These are phyloP conservation scores for Lentinus brumalis DNA, from an alignment of 768 basidiomycete genomes.

Conservation along the genomic window DNA sequence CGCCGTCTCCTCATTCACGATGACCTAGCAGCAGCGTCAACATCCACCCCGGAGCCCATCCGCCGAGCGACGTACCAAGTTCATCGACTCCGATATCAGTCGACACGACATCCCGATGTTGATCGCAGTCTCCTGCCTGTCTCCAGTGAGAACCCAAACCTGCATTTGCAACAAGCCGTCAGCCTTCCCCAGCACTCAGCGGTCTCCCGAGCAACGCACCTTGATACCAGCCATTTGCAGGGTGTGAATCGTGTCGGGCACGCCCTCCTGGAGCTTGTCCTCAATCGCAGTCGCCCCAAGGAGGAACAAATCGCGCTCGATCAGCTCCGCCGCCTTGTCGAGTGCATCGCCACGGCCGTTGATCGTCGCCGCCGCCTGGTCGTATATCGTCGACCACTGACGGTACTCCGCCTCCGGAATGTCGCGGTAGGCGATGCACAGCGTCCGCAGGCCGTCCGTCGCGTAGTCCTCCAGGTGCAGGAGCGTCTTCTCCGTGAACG, in stretches of 20 bases:
- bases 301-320: slow-evolving; percentile 91
- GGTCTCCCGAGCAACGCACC: slow-evolving; percentile 36
- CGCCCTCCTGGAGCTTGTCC: slow-evolving; percentile 97
- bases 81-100: slow-evolving; percentile 98
- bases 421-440: slow-evolving; percentile 95
- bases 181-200: not conserved
- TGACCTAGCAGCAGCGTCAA: slow-evolving; percentile 56
- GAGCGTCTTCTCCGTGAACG: slow-evolving; percentile 83
- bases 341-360: slow-evolving; percentile 94
- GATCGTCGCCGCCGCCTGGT: slow-evolving; percentile 93
- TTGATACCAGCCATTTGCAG: slow-evolving; percentile 98
- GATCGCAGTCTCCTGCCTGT: slow-evolving; percentile 98
- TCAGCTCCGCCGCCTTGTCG: slow-evolving; percentile 91
- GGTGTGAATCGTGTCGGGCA: slow-evolving; percentile 97
- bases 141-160: slow-evolving; percentile 98
- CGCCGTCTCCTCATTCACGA: slow-evolving; percentile 88
- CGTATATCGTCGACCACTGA: slow-evolving; percentile 86
- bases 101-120: slow-evolving; percentile 99
- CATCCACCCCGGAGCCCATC: not conserved
- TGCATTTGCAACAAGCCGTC: slow-evolving; percentile 28
- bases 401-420: slow-evolving; percentile 88
- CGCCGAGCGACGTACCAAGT: slow-evolving; percentile 61
- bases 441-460: slow-evolving; percentile 92
- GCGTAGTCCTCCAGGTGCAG: slow-evolving; percentile 97
- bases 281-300: slow-evolving; percentile 98